Evolutionary conservation across 2,329 filamentous ascomycete species (phyloP).

Genomic region (Daldinia eschscholtzii): DNA sequence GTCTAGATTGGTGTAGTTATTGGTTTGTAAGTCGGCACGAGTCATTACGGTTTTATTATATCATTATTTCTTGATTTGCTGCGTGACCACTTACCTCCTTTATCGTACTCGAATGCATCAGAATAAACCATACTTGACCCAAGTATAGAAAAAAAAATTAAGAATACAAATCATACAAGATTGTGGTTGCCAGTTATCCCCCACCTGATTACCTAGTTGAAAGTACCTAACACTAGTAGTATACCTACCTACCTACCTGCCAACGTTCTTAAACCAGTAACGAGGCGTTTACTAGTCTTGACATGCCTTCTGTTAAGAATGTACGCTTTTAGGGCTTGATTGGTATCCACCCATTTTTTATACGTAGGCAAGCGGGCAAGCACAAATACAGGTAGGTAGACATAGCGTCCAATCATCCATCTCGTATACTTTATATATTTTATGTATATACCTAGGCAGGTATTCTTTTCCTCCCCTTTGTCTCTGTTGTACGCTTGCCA

Average conservation of each 20-base stretch:
- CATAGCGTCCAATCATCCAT: background rate
- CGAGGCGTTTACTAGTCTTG: constrained; percentile 3
- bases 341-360: background rate
- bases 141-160: background rate
- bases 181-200: background rate
- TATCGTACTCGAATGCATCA: background rate
- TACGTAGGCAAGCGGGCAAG: constrained; percentile 2
- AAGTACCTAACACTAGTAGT: no score
- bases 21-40: constrained; percentile 1
- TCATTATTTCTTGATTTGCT: constrained; percentile 11
- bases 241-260: background rate
- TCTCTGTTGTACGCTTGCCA: no score
- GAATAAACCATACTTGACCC: background rate
- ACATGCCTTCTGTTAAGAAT: constrained; percentile 3
- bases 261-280: background rate
- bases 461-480: background rate
- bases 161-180: background rate
- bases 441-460: no score
- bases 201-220: background rate
- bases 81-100: constrained; percentile 15
- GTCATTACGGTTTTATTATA: constrained; percentile 6
- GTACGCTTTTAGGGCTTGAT: constrained; percentile 6
- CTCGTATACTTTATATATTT: background rate
- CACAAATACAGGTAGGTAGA: no score
- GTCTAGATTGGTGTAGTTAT: background rate